Evolutionary conservation across 257 asterid species (phyloP).

Genomic region (Nicotiana obtusifolia): DNA sequence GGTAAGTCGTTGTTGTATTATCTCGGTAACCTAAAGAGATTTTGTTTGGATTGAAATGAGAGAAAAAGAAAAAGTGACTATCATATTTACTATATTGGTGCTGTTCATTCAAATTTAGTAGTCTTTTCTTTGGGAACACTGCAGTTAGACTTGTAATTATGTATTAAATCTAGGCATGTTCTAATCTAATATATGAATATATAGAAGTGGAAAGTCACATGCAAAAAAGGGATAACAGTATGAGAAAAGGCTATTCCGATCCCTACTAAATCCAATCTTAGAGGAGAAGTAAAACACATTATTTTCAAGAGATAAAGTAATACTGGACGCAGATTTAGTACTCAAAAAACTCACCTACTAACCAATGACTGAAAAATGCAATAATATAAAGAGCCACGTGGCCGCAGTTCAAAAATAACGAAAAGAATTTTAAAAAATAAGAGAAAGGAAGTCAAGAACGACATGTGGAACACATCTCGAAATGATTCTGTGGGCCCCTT

Average conservation of each 20-base stretch:
- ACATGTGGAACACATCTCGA: conserved; percentile 2
- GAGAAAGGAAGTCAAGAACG: conserved; percentile 2
- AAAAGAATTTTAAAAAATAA: neutral
- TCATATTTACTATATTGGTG: neutral
- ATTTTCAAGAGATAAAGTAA: too few species aligned
- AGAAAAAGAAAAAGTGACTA: neutral
- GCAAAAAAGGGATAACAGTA: too few species aligned
- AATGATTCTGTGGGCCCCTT: conserved; percentile 18
- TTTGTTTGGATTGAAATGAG: neutral
- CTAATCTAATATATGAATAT: too few species aligned
- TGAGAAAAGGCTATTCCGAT: too few species aligned
- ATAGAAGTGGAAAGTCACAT: too few species aligned
- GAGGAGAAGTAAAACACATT: too few species aligned
- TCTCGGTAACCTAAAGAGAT: neutral
- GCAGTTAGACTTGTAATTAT: too few species aligned
- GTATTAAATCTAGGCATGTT: too few species aligned
- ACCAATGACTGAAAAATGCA: neutral
- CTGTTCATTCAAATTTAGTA: neutral
- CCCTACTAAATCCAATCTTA: too few species aligned
- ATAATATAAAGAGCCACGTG: neutral
- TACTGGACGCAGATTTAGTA: too few species aligned
- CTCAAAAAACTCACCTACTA: too few species aligned
- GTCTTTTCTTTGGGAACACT: neutral
- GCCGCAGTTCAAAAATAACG: neutral
- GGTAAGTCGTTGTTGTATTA: neutral